These are phyloP conservation scores for Rosellinia necatrix DNA, from an alignment of 2,329 filamentous ascomycete species.

Conservation along the genomic window DNA sequence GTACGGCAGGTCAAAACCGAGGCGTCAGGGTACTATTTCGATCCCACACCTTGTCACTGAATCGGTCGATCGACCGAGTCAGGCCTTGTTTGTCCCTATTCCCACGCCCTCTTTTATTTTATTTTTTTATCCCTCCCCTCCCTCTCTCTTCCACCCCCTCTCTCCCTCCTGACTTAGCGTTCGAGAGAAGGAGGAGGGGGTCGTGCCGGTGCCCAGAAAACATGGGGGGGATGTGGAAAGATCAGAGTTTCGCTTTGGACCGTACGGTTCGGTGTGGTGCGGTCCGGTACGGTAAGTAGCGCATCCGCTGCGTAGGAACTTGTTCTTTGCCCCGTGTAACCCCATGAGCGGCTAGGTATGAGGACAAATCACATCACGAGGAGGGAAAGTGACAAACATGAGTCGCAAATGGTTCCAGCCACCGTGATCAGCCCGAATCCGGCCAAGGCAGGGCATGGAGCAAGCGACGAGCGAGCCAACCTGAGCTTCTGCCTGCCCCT, in stretches of 20 bases:
- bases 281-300: conserved; percentile 39
- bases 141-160: neutral
- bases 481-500: too few relatives aligned
- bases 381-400: conserved; percentile 26
- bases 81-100: neutral
- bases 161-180: neutral
- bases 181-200: neutral
- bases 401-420: conserved; percentile 4
- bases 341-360: too few relatives aligned
- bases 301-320: conserved; percentile 28
- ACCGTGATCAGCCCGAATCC: neutral
- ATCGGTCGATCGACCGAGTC: conserved; percentile 15
- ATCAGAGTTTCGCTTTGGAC: conserved; percentile 17
- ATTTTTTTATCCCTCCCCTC: neutral
- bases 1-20: conserved; percentile 1
- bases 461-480: too few relatives aligned
- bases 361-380: conserved; percentile 17
- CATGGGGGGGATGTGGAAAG: neutral
- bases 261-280: conserved; percentile 21
- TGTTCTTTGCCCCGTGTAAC: conserved; percentile 21
- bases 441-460: too few relatives aligned
- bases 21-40: neutral
- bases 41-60: neutral
- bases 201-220: conserved; percentile 11
- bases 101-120: neutral